A percentile compares a stretch with the other conserved stretches of the same genome.
Evolutionary conservation across 2,329 filamentous ascomycete species (phyloP).

Genomic region (Phyllosticta capitalensis): DNA sequence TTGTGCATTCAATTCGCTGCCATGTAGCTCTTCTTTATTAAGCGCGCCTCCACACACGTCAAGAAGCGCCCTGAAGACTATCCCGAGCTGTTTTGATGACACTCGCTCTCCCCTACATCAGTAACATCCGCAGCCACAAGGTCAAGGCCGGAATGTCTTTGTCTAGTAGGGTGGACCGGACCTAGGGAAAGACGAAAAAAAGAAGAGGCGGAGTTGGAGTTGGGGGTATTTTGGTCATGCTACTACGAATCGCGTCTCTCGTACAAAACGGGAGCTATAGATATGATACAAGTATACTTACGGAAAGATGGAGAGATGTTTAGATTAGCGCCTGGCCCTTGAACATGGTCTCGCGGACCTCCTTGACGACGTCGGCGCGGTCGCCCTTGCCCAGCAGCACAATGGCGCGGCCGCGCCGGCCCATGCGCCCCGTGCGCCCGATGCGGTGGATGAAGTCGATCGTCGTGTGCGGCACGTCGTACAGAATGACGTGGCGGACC

Average conservation of each 20-base stretch:
- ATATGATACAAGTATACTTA: slow-evolving; percentile 4
- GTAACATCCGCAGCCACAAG: slow-evolving; percentile 15
- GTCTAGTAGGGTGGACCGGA: slow-evolving; percentile 1
- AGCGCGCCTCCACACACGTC: background rate
- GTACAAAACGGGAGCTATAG: background rate
- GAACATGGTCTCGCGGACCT: slow-evolving; percentile 70
- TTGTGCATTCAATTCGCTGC: too few relatives aligned
- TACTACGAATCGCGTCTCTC: background rate
- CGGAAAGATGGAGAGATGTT: background rate
- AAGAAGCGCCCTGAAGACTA: slow-evolving; percentile 10
- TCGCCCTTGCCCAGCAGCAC: slow-evolving; percentile 87
- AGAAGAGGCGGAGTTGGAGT: background rate
- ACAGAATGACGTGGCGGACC: slow-evolving; percentile 84
- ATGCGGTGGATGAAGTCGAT: slow-evolving; percentile 98
- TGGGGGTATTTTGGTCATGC: background rate
- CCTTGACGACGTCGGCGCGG: slow-evolving; percentile 78
- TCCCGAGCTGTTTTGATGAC: slow-evolving; percentile 7
- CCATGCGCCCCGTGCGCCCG: slow-evolving; percentile 87
- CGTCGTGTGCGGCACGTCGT: slow-evolving; percentile 94
- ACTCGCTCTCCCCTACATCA: slow-evolving; percentile 14
- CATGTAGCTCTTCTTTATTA: slow-evolving; percentile 9
- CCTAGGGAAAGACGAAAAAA: too few relatives aligned
- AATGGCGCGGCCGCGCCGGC: slow-evolving; percentile 75
- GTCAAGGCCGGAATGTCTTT: slow-evolving; percentile 12
- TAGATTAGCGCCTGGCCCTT: slow-evolving; percentile 41